Conservation (phyloP, 129 eudicot species). For the Saposhnikovia divaricata region DNA sequence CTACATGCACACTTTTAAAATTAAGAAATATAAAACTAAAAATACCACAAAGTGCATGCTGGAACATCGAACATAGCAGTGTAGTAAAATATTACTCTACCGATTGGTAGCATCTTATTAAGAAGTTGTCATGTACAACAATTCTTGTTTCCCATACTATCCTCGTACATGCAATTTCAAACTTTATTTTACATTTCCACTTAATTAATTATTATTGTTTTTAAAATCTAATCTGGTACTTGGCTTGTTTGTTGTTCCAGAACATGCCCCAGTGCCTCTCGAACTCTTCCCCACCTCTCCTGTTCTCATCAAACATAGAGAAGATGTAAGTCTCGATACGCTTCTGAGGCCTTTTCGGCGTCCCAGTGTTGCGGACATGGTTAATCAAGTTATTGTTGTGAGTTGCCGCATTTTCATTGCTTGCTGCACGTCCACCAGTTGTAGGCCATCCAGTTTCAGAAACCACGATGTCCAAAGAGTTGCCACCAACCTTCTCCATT, state of each 20-base stretch:
- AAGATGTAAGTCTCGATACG: conserved; percentile 42
- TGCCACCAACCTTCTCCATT: conserved; percentile 22
- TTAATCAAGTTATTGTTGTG: conserved; percentile 22
- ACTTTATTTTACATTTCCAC: not conserved
- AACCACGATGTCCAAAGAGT: conserved; percentile 25
- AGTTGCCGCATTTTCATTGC: conserved; percentile 12
- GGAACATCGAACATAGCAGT: too few relatives aligned
- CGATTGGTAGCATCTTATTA: not conserved
- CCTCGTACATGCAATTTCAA: not conserved
- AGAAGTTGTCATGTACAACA: not conserved
- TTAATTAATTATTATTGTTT: not conserved
- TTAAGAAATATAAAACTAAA: too few relatives aligned
- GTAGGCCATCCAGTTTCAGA: conserved; percentile 50
- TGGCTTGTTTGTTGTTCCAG: conserved; percentile 18
- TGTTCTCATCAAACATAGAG: conserved; percentile 47
- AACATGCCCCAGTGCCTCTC: conserved; percentile 47
- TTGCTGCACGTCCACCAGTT: conserved; percentile 20
- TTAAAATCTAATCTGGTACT: conserved; percentile 1
- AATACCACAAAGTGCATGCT: too few relatives aligned
- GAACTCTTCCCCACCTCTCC: conserved; percentile 18
- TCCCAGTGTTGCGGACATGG: conserved; percentile 18
- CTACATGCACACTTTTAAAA: too few relatives aligned
- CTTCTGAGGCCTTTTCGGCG: conserved; percentile 34
- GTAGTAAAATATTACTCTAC: not conserved
- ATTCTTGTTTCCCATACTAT: not conserved